Percentiles rank a stretch among this genome's conserved stretches.
Conservation (phyloP, 768 basidiomycete species). For the Dictyophora rubrovolvata region DNA sequence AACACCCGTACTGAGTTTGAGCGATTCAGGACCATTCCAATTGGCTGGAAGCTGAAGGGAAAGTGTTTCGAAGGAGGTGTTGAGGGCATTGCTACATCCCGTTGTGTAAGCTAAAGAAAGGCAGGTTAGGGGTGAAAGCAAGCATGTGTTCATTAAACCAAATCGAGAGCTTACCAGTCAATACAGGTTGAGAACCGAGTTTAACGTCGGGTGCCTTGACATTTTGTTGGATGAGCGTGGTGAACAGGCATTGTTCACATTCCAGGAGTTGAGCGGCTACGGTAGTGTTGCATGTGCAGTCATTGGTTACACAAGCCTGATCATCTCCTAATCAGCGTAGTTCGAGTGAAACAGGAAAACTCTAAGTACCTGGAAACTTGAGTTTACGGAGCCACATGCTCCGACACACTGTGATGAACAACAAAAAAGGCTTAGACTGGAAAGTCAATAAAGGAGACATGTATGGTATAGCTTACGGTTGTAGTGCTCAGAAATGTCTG, state of each 20-base stretch:
- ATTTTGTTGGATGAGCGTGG: constrained; percentile 40
- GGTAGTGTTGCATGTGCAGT: constrained; percentile 43
- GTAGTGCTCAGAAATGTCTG: neutral
- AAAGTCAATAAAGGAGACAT: neutral
- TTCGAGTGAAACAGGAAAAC: neutral
- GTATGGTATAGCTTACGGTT: neutral
- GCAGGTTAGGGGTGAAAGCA: too few species aligned
- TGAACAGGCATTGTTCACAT: constrained; percentile 64
- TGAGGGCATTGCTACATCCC: constrained; percentile 30
- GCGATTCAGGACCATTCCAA: constrained; percentile 54
- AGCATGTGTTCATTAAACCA: too few species aligned
- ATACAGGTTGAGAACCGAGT: constrained; percentile 47
- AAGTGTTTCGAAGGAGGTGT: constrained; percentile 24
- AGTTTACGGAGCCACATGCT: neutral
- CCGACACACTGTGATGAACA: neutral
- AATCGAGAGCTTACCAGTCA: constrained; percentile 36
- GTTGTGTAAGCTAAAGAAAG: constrained; percentile 42
- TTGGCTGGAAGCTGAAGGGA: constrained; percentile 33
- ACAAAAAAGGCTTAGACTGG: neutral
- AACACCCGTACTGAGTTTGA: constrained; percentile 33
- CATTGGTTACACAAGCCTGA: constrained; percentile 15
- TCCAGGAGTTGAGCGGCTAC: constrained; percentile 33
- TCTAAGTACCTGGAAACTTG: neutral
- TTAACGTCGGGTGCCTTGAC: constrained; percentile 37
- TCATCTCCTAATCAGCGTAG: neutral